A percentile compares a stretch with the other conserved stretches of the same genome.
Conservation (phyloP, 139 green algal species). For the Trebouxia sp. region DNA sequence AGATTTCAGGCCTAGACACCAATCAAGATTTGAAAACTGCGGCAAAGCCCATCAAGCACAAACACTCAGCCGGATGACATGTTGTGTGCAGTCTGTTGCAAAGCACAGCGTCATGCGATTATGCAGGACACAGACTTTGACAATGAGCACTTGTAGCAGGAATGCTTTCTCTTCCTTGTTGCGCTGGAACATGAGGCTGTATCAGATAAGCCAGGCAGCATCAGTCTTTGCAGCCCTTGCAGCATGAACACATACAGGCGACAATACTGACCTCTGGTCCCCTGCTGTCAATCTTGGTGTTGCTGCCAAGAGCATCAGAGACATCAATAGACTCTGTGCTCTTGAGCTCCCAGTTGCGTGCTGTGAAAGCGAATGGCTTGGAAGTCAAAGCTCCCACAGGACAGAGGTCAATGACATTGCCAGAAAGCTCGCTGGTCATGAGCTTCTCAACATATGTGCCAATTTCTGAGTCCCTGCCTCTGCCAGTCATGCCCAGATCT, state of each 20-base stretch:
- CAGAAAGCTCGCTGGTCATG: slow-evolving; percentile 88
- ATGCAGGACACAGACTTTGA: too few relatives aligned
- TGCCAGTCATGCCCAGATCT: slow-evolving; percentile 93
- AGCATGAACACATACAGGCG: not conserved
- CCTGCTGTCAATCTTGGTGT: slow-evolving; percentile 87
- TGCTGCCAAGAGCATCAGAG: slow-evolving; percentile 85
- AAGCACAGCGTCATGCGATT: too few relatives aligned
- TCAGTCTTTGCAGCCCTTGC: too few relatives aligned
- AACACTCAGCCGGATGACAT: too few relatives aligned
- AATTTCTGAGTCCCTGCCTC: slow-evolving; percentile 88
- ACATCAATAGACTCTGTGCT: slow-evolving; percentile 93
- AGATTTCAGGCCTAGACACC: too few relatives aligned
- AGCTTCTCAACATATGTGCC: slow-evolving; percentile 97
- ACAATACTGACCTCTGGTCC: slow-evolving; percentile 73
- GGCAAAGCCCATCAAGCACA: too few relatives aligned
- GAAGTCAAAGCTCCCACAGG: slow-evolving; percentile 96
- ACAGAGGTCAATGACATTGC: slow-evolving; percentile 99
- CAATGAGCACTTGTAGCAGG: too few relatives aligned
- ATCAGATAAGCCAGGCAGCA: too few relatives aligned
- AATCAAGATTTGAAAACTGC: too few relatives aligned
- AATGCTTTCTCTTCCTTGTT: too few relatives aligned
- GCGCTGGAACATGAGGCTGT: too few relatives aligned
- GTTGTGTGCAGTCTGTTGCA: too few relatives aligned
- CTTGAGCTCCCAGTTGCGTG: slow-evolving; percentile 95
- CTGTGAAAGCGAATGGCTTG: slow-evolving; percentile 98